A percentile compares a stretch with the other conserved stretches of the same genome.
Evolutionary conservation across 257 asterid genomes (phyloP).

Genomic region (Echium plantagineum): DNA sequence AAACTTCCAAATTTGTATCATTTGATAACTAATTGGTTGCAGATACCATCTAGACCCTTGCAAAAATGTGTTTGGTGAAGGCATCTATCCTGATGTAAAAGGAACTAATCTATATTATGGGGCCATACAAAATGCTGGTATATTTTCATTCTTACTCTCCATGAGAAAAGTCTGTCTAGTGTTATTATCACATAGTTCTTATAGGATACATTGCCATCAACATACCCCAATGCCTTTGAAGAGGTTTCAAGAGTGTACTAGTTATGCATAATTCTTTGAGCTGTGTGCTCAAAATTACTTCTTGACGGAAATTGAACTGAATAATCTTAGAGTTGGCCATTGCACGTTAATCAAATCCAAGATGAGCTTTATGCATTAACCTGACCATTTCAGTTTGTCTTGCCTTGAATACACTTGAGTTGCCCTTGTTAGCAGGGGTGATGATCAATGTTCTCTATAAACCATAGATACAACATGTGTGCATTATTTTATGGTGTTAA

Average conservation of each 20-base stretch:
- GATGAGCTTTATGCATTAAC: neutral
- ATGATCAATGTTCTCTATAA: neutral
- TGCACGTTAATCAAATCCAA: neutral
- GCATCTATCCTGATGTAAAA: slow-evolving; percentile 64
- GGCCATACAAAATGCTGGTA: slow-evolving; percentile 83
- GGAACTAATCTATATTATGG: slow-evolving; percentile 86
- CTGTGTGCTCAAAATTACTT: no score
- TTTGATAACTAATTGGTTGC: slow-evolving; percentile 20
- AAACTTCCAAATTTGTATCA: neutral
- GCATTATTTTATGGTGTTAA: no score
- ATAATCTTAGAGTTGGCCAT: no score
- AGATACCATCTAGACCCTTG: slow-evolving; percentile 95
- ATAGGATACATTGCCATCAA: no score
- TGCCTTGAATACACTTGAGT: neutral
- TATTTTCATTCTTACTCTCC: slow-evolving; percentile 4
- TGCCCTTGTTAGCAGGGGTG: neutral
- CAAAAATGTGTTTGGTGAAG: slow-evolving; percentile 73
- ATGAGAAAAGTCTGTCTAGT: neutral
- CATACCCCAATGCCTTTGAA: no score
- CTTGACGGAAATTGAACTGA: no score
- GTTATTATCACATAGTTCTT: neutral
- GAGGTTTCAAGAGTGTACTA: no score
- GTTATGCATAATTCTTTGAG: no score
- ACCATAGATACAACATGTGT: neutral
- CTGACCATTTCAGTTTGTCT: neutral